phyloP scores from a whole-genome alignment of 2,329 filamentous ascomycete species.

The Talaromyces amestolkiae region DNA sequence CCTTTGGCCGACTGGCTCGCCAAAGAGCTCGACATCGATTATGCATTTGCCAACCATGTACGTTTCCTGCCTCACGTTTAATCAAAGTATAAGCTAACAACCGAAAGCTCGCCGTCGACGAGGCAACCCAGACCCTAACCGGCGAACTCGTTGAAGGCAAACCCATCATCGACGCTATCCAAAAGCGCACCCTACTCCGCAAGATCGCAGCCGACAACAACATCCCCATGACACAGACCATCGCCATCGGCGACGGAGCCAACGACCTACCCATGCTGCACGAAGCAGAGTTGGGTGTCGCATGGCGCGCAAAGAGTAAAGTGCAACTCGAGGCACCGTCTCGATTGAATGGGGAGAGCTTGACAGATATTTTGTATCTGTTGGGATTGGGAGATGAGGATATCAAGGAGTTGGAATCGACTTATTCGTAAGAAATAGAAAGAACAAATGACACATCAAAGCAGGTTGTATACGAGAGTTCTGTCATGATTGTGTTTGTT shows the following conservation, averaged over 20 bases:
- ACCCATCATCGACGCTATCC: slow-evolving; percentile 59
- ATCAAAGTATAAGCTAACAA: background rate
- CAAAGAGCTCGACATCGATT: slow-evolving; percentile 74
- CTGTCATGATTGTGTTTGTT: background rate
- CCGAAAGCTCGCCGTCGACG: slow-evolving; percentile 49
- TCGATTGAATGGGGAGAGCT: slow-evolving; percentile 56
- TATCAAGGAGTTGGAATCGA: slow-evolving; percentile 42
- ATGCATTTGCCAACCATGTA: slow-evolving; percentile 84
- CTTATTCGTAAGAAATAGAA: background rate
- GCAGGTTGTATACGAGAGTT: background rate
- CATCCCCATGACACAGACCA: slow-evolving; percentile 54
- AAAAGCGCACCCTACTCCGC: slow-evolving; percentile 56
- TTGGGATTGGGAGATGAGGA: slow-evolving; percentile 54
- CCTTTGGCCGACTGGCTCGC: slow-evolving; percentile 87
- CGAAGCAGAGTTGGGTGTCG: slow-evolving; percentile 60
- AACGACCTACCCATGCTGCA: slow-evolving; percentile 66
- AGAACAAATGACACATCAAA: background rate
- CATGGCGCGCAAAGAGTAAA: slow-evolving; percentile 63
- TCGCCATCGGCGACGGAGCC: slow-evolving; percentile 63
- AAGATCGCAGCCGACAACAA: slow-evolving; percentile 55
- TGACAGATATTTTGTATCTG: slow-evolving; percentile 59
- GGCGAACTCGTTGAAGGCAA: slow-evolving; percentile 54
- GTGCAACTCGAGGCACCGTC: slow-evolving; percentile 62
- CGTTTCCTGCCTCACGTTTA: slow-evolving; percentile 18
- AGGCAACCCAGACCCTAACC: slow-evolving; percentile 50